Evolutionary conservation across 495 filamentous ascomycete species (phyloP).

Genomic region (Immersiella caudata): DNA sequence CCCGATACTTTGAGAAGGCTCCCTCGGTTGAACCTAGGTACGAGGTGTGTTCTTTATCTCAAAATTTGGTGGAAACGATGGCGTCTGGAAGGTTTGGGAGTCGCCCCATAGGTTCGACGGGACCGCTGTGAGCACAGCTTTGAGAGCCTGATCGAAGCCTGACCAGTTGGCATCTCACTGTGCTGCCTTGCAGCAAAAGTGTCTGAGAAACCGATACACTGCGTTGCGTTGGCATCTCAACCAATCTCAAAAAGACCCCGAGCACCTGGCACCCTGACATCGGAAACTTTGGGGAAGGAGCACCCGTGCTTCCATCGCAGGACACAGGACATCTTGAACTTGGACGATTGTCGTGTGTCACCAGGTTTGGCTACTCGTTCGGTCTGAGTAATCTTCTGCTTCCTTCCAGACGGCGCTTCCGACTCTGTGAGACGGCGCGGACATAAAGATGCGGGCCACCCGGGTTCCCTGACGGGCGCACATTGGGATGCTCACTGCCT

Average conservation of each 20-base stretch:
- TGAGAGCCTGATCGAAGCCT: not conserved
- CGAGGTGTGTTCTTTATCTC: no score
- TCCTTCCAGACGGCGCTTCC: not conserved
- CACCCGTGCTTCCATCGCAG: not conserved
- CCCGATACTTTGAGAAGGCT: no score
- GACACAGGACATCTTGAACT: not conserved
- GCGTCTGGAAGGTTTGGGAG: not conserved
- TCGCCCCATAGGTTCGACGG: no score
- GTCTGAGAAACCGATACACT: no score
- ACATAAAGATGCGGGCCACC: not conserved
- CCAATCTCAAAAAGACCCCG: not conserved
- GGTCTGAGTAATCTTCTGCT: slow-evolving; percentile 1
- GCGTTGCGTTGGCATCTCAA: not conserved
- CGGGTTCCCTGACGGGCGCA: not conserved
- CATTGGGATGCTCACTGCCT: not conserved
- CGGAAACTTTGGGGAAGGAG: not conserved
- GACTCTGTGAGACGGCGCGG: not conserved
- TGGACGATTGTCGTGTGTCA: not conserved
- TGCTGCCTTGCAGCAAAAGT: not conserved
- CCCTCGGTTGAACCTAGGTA: no score
- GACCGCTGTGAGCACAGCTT: not conserved
- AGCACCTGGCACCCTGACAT: not conserved
- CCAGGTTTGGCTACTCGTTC: not conserved
- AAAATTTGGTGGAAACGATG: not conserved
- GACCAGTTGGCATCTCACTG: not conserved